phyloP scores from a whole-genome alignment of 306 rosid genomes.

The Mimosa pudica region DNA sequence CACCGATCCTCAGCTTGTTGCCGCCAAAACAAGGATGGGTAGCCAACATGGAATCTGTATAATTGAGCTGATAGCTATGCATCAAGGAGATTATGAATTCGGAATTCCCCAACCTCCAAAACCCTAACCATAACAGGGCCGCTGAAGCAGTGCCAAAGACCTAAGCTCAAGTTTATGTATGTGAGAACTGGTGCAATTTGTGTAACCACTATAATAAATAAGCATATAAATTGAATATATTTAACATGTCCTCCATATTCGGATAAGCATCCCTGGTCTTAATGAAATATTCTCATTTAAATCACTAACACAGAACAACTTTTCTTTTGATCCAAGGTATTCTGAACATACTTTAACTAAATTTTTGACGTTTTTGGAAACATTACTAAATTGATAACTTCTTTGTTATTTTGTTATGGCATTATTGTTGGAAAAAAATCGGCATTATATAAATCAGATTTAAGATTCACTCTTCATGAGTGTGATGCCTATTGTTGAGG shows the following conservation, averaged over 20 bases:
- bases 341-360: not conserved
- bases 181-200: not conserved
- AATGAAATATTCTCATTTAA: not conserved
- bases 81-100: conserved; percentile 49
- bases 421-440: not conserved
- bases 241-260: not conserved
- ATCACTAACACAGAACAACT: not conserved
- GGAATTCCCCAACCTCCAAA: conserved; percentile 32
- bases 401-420: not conserved
- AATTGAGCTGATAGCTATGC: conserved; percentile 39
- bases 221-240: not conserved
- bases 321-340: not conserved
- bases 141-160: conserved; percentile 71
- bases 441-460: not conserved
- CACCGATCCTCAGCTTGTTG: not conserved
- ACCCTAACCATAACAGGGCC: conserved; percentile 40
- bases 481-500: not conserved
- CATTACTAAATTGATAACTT: not conserved
- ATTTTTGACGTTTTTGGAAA: not conserved
- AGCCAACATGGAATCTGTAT: too few relatives aligned
- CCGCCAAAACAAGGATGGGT: not conserved
- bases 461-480: not conserved
- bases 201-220: not conserved
- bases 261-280: conserved; percentile 5
- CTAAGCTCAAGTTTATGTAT: conserved; percentile 38